A percentile compares a stretch with the other conserved stretches of the same genome.
Conservation (phyloP, 139 green algal genomes). For the Chlorella sp. region DNA sequence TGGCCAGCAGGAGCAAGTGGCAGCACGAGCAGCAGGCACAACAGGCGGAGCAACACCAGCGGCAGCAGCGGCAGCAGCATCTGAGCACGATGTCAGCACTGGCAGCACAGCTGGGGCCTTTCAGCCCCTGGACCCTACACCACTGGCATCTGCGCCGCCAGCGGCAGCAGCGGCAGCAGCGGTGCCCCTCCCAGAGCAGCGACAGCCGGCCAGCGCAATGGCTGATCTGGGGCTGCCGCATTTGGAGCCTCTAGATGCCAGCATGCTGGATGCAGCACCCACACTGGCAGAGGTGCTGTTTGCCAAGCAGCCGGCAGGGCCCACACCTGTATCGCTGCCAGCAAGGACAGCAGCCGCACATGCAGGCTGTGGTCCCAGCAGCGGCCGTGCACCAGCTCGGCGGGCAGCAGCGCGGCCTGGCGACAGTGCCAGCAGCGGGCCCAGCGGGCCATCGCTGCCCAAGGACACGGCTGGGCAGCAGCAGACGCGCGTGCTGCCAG, state of each 20-base stretch:
- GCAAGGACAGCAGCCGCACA: background rate
- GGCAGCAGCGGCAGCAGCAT: constrained; percentile 1
- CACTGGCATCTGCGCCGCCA: background rate
- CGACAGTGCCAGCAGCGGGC: background rate
- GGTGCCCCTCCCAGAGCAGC: background rate
- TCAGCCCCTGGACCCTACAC: background rate
- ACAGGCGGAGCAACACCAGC: background rate
- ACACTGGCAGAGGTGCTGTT: constrained; percentile 30
- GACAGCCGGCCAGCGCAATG: background rate
- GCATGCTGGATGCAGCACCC: background rate
- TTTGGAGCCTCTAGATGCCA: background rate
- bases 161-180: background rate
- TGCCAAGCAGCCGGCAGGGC: background rate
- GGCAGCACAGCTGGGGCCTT: background rate
- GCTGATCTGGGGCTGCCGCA: background rate
- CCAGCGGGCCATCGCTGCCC: background rate
- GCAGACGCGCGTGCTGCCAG: background rate
- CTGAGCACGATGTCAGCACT: background rate
- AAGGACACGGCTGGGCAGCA: background rate
- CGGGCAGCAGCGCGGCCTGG: background rate
- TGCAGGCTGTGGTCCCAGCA: background rate
- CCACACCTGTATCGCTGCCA: background rate
- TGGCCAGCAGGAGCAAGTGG: background rate
- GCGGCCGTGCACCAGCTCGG: background rate
- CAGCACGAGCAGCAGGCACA: background rate